These are phyloP conservation scores for Obba rivulosa DNA, from an alignment of 768 basidiomycete genomes.

Conservation along the genomic window DNA sequence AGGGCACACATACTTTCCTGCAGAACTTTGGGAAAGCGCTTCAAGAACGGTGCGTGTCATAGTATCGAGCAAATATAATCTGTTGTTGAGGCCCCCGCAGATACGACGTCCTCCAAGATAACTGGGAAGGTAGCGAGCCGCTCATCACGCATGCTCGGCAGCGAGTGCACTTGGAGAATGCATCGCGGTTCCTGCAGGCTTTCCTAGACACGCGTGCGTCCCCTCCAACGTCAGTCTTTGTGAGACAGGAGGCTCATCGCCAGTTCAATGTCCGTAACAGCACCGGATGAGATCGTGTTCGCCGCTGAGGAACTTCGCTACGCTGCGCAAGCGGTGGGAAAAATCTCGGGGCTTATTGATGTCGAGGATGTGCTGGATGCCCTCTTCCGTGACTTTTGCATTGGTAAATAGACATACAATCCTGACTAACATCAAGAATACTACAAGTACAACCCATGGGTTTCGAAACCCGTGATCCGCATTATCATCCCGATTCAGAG, in stretches of 20 bases:
- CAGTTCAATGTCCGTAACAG: conserved; percentile 25
- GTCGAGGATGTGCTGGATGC: conserved; percentile 81
- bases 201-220: conserved; percentile 46
- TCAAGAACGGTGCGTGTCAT: conserved; percentile 38
- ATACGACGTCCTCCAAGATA: conserved; percentile 9
- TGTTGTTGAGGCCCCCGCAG: conserved; percentile 7
- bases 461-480: too few relatives aligned
- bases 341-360: conserved; percentile 75
- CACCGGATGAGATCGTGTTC: conserved; percentile 66
- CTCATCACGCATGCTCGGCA: conserved; percentile 80
- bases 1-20: conserved; percentile 56
- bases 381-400: conserved; percentile 84
- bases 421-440: too few relatives aligned
- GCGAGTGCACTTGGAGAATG: conserved; percentile 66
- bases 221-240: conserved; percentile 2
- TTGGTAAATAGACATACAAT: conserved; percentile 57
- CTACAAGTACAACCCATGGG: too few relatives aligned
- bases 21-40: conserved; percentile 49
- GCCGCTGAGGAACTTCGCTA: conserved; percentile 88
- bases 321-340: conserved; percentile 78
- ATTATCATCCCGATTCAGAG: background rate
- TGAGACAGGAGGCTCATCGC: too few relatives aligned
- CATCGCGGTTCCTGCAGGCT: conserved; percentile 54
- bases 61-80: background rate
- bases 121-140: conserved; percentile 32